A percentile compares a stretch with the other conserved stretches of the same genome.
Conservation (phyloP, 1,284 basidiomycete species). For the Apiotrichum laibachii region DNA sequence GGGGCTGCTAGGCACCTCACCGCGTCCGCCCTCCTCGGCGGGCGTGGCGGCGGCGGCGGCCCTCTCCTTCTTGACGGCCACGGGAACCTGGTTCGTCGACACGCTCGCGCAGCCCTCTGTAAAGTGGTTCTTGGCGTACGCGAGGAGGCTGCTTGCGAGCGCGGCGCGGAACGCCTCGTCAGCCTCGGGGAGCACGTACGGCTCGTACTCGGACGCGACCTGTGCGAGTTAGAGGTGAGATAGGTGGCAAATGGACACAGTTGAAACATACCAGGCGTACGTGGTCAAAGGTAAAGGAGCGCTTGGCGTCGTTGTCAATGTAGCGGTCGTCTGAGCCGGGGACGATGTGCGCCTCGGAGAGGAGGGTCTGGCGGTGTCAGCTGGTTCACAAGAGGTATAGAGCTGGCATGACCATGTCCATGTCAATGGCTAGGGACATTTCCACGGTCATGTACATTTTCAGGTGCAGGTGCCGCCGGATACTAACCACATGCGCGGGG, state of each 20-base stretch:
- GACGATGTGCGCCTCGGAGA: slow-evolving; percentile 38
- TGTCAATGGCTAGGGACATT: too few relatives aligned
- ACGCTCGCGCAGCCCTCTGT: slow-evolving; percentile 67
- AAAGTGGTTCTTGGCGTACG: slow-evolving; percentile 75
- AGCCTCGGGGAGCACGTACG: slow-evolving; percentile 61
- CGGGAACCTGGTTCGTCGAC: slow-evolving; percentile 53
- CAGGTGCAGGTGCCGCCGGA: background rate
- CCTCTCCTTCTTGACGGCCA: background rate
- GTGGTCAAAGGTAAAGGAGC: slow-evolving; percentile 77
- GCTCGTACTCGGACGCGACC: slow-evolving; percentile 56
- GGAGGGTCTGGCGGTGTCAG: slow-evolving; percentile 27
- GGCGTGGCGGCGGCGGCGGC: background rate
- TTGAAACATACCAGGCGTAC: slow-evolving; percentile 61
- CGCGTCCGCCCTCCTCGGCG: background rate
- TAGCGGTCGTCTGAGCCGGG: slow-evolving; percentile 61
- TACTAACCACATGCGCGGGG: slow-evolving; percentile 30
- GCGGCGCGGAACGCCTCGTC: slow-evolving; percentile 70
- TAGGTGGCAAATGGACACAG: too few relatives aligned
- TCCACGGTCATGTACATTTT: too few relatives aligned
- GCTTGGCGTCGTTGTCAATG: slow-evolving; percentile 72
- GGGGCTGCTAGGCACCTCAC: background rate
- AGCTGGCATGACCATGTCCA: background rate
- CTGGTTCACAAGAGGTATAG: background rate
- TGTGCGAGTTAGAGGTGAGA: too few relatives aligned
- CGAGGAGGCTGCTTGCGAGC: slow-evolving; percentile 64